Base-by-base conservation (phyloP, 306 rosid genomes). In the Fragaria iinumae region DNA sequence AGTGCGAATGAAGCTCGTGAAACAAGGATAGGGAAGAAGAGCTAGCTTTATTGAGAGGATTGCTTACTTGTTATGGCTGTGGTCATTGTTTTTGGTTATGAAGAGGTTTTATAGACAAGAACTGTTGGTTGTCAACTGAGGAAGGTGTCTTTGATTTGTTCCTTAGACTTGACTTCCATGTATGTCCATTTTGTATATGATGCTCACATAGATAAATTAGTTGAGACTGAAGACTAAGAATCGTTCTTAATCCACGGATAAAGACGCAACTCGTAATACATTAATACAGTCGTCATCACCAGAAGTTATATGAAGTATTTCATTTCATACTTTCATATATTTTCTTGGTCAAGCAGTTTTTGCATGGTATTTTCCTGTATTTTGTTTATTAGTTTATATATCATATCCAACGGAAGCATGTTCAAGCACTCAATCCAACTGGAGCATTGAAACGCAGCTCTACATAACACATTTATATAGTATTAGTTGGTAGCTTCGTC, bases 31-130 rank as follows among this genome's bases (percentile, higher is more conserved):
- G 50, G 50, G 32, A 10, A n/a, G 34, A 67, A 67, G 49, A 27
- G 27, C 27, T 27, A n/a, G 71, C 27, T 41, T n/a, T 14, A 2
- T 25, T 47, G 76, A 39, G 39, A 39, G 57, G 4, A 32, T 0
- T 14, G 43, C 32, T 50, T 20, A 11, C 74, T 32, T 43, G 47
- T 39, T 63, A 63, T 63, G 67, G 41, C 32, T 32, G 0, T 13
- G 59, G 17, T 34, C 43, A 21, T 21, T 36, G 41, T 41, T 34
- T 60, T 16, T 7, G 17, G 69, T 48, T 50, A 48, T 75, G 59
- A 10, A 55, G 71, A 41, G 44, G 29, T 47, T 83, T 64, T 81
- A 81, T 60, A 76, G 78, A 68, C 20, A 59, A 55, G 5, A 78
- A 57, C 48, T 71, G 32, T 63, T 11, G 69, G 80, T 59, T 73